Base-by-base conservation (phyloP, 1,284 basidiomycete genomes). In the Volvariella volvacea region DNA sequence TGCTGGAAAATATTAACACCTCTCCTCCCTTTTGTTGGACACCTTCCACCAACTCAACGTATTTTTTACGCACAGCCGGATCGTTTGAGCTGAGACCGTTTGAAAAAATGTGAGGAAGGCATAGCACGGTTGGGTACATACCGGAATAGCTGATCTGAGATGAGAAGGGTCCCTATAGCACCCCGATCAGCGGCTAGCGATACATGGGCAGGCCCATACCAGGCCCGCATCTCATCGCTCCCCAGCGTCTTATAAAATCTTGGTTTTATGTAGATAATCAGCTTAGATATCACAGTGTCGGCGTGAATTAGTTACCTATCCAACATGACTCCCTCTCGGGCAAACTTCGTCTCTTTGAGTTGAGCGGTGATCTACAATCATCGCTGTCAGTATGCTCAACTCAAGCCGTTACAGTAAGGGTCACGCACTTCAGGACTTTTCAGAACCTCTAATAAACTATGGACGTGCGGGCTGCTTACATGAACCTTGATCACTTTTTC, bases 201-300 rank as follows among this genome's bases (percentile, higher is more conserved):
- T 45, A 99, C 94, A 63, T 99, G 95, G 39, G 89, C 81, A 33
- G 95, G 92, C 0, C 96, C 95, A 62, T 99, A 99, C 95, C 96
- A 99, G 3, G 96, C 96, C 44, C 96, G 78, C 67, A 94, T 83
- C 62, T 98, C 94, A 57, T 99, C 93, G 4, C 76, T 78, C 0
- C 88, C 90, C 9, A 99, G 76, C 88, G 95, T 98, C 65, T 97
- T 97, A 71, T 92, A 92, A 67, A 97, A 97, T 57, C 92, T 96
- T 51, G 10, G 34, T 22, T 3, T 14, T n/a, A 10, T n/a, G 2
- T 36, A n/a, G 19, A 19, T 37, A n/a, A n/a, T 19, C 25, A 10
- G 17, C 3, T n/a, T 8, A n/a, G 38, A 6, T 16, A 12, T 15
- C 16, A n/a, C 20, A 22, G 20, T 4, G 2, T 7, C 8, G 4